A percentile compares a stretch with the other conserved stretches of the same genome.
phyloP scores from a whole-genome alignment of 257 asterid genomes.

The Nicotiana tabacum region DNA sequence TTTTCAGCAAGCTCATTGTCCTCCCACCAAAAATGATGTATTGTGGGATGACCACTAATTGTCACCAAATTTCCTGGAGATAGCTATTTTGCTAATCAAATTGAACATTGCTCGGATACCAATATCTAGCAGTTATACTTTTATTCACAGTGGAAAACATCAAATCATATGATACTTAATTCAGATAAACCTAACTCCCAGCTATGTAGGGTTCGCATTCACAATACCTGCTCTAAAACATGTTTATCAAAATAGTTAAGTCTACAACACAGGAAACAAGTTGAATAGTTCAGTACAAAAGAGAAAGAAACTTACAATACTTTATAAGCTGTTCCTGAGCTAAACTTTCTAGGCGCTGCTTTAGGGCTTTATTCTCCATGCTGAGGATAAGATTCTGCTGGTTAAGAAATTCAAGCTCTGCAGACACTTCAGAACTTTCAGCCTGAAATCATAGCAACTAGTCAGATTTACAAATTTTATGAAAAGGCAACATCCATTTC shows the following conservation, averaged over 20 bases:
- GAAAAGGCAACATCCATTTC: background rate
- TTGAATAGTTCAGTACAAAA: background rate
- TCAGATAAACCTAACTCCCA: background rate
- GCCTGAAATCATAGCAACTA: slow-evolving; percentile 45
- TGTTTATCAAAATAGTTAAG: background rate
- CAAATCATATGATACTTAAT: background rate
- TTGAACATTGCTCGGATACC: background rate
- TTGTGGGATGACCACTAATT: background rate
- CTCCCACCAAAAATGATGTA: background rate
- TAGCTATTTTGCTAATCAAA: background rate
- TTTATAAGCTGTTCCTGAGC: slow-evolving; percentile 90
- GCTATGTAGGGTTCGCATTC: background rate
- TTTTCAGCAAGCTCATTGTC: background rate
- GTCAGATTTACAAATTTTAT: slow-evolving; percentile 17
- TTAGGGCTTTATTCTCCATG: slow-evolving; percentile 92
- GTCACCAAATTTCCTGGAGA: background rate
- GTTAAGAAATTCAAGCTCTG: slow-evolving; percentile 87
- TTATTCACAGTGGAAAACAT: slow-evolving; percentile 1
- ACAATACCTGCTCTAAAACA: background rate
- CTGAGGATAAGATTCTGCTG: slow-evolving; percentile 78
- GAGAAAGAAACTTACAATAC: slow-evolving; percentile 49
- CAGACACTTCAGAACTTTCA: slow-evolving; percentile 81
- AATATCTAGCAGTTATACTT: background rate
- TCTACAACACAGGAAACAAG: background rate
- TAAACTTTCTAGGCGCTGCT: slow-evolving; percentile 79